Evolutionary conservation across 2,329 filamentous ascomycete genomes (phyloP).

Genomic region (Apiospora sp.): DNA sequence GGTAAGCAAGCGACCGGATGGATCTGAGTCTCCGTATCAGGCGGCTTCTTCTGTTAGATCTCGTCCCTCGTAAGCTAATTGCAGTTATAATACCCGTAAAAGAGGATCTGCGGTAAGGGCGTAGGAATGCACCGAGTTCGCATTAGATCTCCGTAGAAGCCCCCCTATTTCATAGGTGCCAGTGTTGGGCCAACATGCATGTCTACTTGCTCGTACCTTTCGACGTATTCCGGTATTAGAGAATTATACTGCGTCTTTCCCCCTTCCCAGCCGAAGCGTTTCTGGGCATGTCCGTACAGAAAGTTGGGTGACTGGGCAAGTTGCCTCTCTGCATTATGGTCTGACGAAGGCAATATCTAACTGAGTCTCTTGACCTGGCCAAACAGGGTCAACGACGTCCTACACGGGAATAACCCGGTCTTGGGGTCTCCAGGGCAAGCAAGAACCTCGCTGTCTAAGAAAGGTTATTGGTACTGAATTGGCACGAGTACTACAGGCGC

Average conservation of each 20-base stretch:
- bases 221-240: not conserved
- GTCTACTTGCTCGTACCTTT: not conserved
- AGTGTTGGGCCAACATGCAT: not conserved
- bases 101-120: not conserved
- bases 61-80: not conserved
- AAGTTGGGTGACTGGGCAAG: not conserved
- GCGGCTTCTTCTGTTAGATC: not conserved
- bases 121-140: not conserved
- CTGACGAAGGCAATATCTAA: not conserved
- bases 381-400: not conserved
- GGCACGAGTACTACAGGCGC: no score
- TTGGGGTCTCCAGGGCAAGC: not conserved
- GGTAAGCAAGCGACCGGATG: not conserved
- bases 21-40: not conserved
- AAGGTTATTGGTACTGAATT: not conserved
- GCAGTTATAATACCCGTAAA: not conserved
- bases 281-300: not conserved
- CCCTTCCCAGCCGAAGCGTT: not conserved
- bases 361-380: not conserved
- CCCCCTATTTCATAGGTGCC: not conserved
- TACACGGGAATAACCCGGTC: not conserved
- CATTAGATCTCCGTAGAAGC: not conserved
- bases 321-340: not conserved
- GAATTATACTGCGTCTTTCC: not conserved
- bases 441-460: not conserved